phyloP scores from a whole-genome alignment of 1,139 yeast genomes.

The Trichomonascaceae sp. region DNA sequence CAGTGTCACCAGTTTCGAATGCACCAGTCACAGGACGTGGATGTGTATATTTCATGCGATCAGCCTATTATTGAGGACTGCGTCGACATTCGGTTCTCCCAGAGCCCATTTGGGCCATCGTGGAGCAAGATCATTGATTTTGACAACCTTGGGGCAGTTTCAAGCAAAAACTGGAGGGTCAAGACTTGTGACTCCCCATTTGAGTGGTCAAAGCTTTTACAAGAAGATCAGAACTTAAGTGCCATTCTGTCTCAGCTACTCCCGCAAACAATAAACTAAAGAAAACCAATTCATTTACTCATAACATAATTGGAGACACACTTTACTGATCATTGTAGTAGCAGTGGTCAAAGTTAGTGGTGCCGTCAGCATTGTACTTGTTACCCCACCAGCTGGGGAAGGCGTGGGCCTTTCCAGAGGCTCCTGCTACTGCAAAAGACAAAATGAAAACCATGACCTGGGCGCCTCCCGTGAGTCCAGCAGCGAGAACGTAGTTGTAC shows the following conservation, averaged over 20 bases:
- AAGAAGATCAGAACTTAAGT: no score
- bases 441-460: conserved; percentile 14
- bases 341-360: conserved; percentile 9
- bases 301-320: not conserved
- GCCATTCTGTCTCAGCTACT: no score
- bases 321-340: conserved; percentile 5
- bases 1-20: conserved; percentile 23
- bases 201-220: no score
- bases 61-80: conserved; percentile 23
- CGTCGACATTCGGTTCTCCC: conserved; percentile 12
- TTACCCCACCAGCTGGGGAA: conserved; percentile 15
- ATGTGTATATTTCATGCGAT: conserved; percentile 16
- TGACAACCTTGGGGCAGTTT: no score
- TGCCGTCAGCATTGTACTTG: conserved; percentile 3
- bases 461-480: conserved; percentile 35
- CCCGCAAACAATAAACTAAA: no score
- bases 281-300: no score
- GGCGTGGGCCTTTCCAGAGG: conserved; percentile 10
- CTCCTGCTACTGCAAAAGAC: conserved; percentile 15
- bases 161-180: no score
- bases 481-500: conserved; percentile 35
- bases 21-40: conserved; percentile 14
- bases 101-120: no score
- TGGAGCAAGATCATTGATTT: no score
- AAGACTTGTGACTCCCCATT: no score